Evolutionary conservation across 2,329 filamentous ascomycete genomes (phyloP), one percentile per base, ranked within the genome.

Genomic region (Calonectria fujianensis): DNA sequence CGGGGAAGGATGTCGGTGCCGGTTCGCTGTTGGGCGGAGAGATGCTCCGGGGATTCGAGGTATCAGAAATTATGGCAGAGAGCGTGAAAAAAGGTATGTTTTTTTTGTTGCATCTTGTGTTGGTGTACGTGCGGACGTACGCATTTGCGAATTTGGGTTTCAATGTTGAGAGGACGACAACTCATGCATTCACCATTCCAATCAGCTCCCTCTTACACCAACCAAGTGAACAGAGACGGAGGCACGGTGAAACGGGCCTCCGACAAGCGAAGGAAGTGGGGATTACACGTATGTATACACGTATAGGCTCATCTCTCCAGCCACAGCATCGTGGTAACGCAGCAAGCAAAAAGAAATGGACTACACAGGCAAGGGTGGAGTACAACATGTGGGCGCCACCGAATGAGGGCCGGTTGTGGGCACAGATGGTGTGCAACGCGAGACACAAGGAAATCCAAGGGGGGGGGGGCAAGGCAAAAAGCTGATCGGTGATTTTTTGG

Each of bases 1-100:
- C 75, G 75, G 41, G 5, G 57, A 63, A 57, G 75, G 75, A 66
- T 75, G 35, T 76, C 73, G 75, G 75, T 75, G 70, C 67, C 67
- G 67, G 50, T 32, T 57, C 32, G 29, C 51, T 31, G 39, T 48
- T 48, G 61, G 61, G 41, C 61, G 61, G 61, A 27, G 61, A 61
- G n/a, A 27, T 61, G 35, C 31, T 59, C 20, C 32, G 32, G 35
- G 32, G 18, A 20, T 20, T 59, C 27, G 54, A 24, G 20, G 32
- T 24, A 35, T 59, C 20, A 35, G 52, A 57, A 20, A n/a, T 3
- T 16, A 9, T 14, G 16, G 10, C 31, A 57, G 52, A 57, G 54
- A 37, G 20, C 16, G 9, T 37, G 32, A 24, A 27, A 31, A 14
- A 48, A n/a, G n/a, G 9, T 24, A 20, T 14, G 27, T 57, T 61